phyloP scores from a whole-genome alignment of 257 asterid species.

The Solanum peruvianum region DNA sequence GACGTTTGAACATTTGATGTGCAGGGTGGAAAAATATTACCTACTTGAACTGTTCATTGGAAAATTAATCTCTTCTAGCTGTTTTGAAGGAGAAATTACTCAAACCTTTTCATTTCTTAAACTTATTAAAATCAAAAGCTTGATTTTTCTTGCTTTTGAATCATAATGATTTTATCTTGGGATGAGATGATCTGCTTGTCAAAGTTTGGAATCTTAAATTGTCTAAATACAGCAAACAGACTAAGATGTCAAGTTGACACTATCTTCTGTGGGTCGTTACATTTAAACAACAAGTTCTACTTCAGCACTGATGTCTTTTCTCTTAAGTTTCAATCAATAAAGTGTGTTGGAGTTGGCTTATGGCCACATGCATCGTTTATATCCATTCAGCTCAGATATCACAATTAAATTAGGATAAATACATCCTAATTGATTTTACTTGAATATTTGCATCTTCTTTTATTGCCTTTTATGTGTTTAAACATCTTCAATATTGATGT shows the following conservation, averaged over 20 bases:
- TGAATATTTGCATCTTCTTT: background rate
- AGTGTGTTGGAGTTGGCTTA: background rate
- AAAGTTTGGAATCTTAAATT: background rate
- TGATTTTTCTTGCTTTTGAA: background rate
- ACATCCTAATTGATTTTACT: background rate
- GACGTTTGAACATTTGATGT: background rate
- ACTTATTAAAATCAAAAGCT: background rate
- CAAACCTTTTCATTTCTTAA: background rate
- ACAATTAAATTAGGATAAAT: background rate
- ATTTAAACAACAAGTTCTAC: background rate
- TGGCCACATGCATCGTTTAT: background rate
- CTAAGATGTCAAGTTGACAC: background rate
- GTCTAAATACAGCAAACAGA: background rate
- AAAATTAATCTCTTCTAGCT: background rate
- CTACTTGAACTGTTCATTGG: background rate
- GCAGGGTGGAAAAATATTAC: background rate
- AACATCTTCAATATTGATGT: background rate
- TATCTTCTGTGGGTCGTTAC: background rate
- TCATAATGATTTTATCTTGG: background rate
- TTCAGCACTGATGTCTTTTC: background rate
- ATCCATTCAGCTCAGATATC: background rate
- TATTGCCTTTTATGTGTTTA: background rate
- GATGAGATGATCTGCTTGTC: background rate
- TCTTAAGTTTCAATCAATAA: background rate
- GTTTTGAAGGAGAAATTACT: background rate